These are phyloP conservation scores for Bertia moriformis DNA, from an alignment of 2,329 filamentous ascomycete species.

Conservation along the genomic window DNA sequence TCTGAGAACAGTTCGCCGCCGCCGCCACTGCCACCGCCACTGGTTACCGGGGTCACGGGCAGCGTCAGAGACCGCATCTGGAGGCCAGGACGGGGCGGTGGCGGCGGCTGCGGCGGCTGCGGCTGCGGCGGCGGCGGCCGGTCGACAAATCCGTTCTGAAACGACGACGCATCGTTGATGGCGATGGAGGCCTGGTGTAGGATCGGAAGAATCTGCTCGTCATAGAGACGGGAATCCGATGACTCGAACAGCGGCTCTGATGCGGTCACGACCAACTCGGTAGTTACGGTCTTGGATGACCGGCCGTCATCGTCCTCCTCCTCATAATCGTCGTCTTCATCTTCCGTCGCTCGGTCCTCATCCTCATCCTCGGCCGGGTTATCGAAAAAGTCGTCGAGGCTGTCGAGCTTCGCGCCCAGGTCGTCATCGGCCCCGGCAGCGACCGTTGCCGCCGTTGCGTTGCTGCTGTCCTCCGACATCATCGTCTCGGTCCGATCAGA, in stretches of 20 bases:
- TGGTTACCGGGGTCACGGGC: conserved; percentile 49
- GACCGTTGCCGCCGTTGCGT: conserved; percentile 49
- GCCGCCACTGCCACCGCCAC: conserved; percentile 33
- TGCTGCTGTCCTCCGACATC: conserved; percentile 89
- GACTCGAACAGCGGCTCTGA: too few species aligned
- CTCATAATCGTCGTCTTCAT: neutral
- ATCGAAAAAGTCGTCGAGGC: conserved; percentile 70
- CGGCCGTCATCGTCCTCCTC: conserved; percentile 43
- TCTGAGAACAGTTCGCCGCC: conserved; percentile 55
- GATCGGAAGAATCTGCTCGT: conserved; percentile 83
- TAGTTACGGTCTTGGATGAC: conserved; percentile 48
- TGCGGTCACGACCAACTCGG: conserved; percentile 48
- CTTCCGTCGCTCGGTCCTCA: conserved; percentile 40
- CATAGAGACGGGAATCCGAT: conserved; percentile 72
- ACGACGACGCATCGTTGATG: conserved; percentile 64
- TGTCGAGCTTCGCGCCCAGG: conserved; percentile 66
- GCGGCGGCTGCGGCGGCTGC: too few species aligned
- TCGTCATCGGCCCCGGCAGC: conserved; percentile 57
- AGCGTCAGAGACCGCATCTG: conserved; percentile 78
- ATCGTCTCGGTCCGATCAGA: conserved; percentile 73
- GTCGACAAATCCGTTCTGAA: conserved; percentile 81
- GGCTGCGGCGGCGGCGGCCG: conserved; percentile 41
- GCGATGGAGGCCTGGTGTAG: conserved; percentile 71
- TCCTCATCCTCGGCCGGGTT: too few species aligned
- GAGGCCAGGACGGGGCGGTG: conserved; percentile 45